Conservation (phyloP, 768 basidiomycete species). For the Gymnopilus dilepis region DNA sequence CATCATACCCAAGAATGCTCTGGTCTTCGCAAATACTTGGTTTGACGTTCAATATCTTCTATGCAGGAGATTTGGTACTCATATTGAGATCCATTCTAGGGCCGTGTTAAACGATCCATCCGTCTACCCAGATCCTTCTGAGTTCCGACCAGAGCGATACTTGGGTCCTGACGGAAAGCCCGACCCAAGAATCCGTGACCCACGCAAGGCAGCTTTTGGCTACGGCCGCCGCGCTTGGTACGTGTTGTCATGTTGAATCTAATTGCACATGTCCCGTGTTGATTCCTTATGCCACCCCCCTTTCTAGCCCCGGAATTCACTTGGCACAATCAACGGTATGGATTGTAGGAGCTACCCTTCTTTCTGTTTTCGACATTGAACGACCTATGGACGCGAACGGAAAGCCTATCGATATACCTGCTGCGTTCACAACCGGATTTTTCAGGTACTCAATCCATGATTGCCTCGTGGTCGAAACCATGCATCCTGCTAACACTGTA, state of each 20-base stretch:
- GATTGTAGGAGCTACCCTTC: background rate
- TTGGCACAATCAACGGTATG: conserved; percentile 10
- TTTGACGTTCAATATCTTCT: background rate
- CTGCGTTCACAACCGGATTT: too few relatives aligned
- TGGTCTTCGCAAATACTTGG: conserved; percentile 11
- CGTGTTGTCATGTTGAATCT: background rate
- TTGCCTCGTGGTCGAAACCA: too few relatives aligned
- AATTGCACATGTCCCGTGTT: too few relatives aligned
- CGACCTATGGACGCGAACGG: background rate
- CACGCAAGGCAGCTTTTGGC: conserved; percentile 7
- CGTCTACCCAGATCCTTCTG: conserved; percentile 7
- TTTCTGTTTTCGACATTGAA: conserved; percentile 4
- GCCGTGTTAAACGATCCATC: conserved; percentile 10
- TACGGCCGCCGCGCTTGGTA: conserved; percentile 9
- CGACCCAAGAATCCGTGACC: conserved; percentile 1
- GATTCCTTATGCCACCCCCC: too few relatives aligned
- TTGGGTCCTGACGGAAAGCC: conserved; percentile 9
- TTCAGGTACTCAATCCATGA: too few relatives aligned
- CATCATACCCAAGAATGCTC: conserved; percentile 3
- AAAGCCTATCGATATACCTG: too few relatives aligned
- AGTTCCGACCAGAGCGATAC: conserved; percentile 9
- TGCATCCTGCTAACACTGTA: background rate
- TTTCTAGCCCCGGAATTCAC: conserved; percentile 1
- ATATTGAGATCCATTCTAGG: background rate
- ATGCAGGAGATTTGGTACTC: background rate